phyloP scores from a whole-genome alignment of 768 basidiomycete species.

The Trametes cinnabarina region DNA sequence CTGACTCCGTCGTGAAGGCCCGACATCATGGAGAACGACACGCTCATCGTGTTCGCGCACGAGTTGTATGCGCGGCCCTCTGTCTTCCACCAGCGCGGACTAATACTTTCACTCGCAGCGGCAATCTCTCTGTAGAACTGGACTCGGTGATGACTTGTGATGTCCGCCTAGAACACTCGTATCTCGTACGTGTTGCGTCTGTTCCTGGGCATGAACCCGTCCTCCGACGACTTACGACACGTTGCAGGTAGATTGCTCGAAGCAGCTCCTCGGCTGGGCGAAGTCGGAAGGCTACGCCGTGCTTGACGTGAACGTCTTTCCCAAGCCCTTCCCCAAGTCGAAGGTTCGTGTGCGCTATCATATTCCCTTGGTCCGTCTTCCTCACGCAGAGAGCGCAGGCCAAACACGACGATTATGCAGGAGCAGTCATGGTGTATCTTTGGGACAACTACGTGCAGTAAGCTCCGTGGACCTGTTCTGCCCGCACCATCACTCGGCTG shows the following conservation, averaged over 20 bases:
- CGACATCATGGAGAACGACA: constrained; percentile 75
- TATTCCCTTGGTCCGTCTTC: no score
- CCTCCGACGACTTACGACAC: constrained; percentile 1
- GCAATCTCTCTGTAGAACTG: constrained; percentile 84
- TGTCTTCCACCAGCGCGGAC: not conserved
- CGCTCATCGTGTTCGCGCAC: constrained; percentile 85
- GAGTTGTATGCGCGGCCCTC: constrained; percentile 98
- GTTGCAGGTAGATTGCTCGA: constrained; percentile 79
- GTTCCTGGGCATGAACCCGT: no score
- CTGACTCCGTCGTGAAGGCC: constrained; percentile 41
- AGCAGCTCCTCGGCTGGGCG: constrained; percentile 77
- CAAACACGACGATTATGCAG: constrained; percentile 40
- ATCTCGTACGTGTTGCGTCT: constrained; percentile 80
- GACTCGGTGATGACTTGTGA: constrained; percentile 70
- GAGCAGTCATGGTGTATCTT: constrained; percentile 71
- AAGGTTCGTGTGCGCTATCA: constrained; percentile 32
- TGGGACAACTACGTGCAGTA: constrained; percentile 98
- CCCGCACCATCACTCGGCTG: not conserved
- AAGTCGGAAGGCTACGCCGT: constrained; percentile 63
- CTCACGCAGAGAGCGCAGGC: no score
- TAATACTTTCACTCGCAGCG: constrained; percentile 45
- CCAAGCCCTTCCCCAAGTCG: constrained; percentile 46
- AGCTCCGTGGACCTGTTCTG: constrained; percentile 26
- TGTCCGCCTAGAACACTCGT: constrained; percentile 76
- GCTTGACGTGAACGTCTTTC: constrained; percentile 84